Percentiles rank a stretch among this genome's conserved stretches.
These are phyloP conservation scores for Penicillium sclerotigenum DNA, from an alignment of 2,329 filamentous ascomycete genomes.

Conservation along the genomic window DNA sequence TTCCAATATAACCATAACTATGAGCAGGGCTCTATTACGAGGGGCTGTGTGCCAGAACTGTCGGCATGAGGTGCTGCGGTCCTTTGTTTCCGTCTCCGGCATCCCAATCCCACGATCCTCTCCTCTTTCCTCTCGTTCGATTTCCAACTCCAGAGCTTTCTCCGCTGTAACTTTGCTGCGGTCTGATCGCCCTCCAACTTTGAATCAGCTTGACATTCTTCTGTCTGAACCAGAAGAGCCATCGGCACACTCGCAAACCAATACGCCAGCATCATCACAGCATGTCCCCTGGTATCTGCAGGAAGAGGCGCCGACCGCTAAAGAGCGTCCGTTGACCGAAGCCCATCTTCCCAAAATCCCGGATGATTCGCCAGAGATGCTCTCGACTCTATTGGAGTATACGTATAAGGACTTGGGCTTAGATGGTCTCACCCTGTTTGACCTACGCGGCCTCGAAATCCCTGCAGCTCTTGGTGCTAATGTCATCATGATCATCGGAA, in stretches of 20 bases:
- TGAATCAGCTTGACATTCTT: conserved; percentile 14
- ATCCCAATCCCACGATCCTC: conserved; percentile 23
- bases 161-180: conserved; percentile 20
- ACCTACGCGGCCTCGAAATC: conserved; percentile 79
- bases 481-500: conserved; percentile 88
- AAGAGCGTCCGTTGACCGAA: conserved; percentile 47
- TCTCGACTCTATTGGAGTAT: conserved; percentile 71
- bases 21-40: conserved; percentile 34
- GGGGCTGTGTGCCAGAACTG: conserved; percentile 31
- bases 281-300: conserved; percentile 77
- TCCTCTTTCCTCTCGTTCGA: conserved; percentile 9
- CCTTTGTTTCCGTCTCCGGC: conserved; percentile 29
- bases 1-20: conserved; percentile 16
- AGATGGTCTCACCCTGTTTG: conserved; percentile 74
- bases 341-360: conserved; percentile 65
- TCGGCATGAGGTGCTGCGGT: conserved; percentile 29
- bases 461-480: conserved; percentile 83
- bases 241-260: not conserved
- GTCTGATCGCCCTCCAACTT: conserved; percentile 24
- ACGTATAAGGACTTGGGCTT: conserved; percentile 81
- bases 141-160: conserved; percentile 24
- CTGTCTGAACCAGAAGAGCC: conserved; percentile 11
- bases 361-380: conserved; percentile 64
- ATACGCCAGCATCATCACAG: conserved; percentile 9
- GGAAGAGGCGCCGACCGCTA: conserved; percentile 52